phyloP scores from a whole-genome alignment of 306 rosid genomes.

The Trichosanthes cucumerina region DNA sequence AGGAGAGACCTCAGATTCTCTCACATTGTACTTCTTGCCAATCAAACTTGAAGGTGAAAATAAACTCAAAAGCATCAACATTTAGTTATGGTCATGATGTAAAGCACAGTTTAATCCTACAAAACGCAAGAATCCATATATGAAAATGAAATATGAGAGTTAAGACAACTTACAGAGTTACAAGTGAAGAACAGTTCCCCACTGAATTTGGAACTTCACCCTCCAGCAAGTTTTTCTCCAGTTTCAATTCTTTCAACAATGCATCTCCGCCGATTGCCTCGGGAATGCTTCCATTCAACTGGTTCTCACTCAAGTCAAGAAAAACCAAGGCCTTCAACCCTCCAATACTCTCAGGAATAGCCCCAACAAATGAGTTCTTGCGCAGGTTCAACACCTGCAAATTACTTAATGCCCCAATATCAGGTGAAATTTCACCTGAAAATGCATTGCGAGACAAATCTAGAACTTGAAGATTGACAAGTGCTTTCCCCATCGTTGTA shows the following conservation, averaged over 20 bases:
- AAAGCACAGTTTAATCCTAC: neutral
- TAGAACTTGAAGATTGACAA: slow-evolving; percentile 54
- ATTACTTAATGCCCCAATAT: slow-evolving; percentile 44
- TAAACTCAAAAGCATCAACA: neutral
- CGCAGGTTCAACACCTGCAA: slow-evolving; percentile 62
- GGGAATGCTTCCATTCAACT: slow-evolving; percentile 70
- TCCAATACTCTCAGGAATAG: slow-evolving; percentile 51
- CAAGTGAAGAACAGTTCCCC: slow-evolving; percentile 58
- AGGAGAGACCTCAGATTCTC: neutral
- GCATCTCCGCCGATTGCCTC: slow-evolving; percentile 49
- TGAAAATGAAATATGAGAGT: neutral
- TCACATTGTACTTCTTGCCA: neutral
- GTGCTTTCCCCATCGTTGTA: slow-evolving; percentile 26
- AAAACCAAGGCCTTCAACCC: slow-evolving; percentile 41
- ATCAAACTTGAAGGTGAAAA: neutral
- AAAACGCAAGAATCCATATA: neutral
- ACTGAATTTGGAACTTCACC: slow-evolving; percentile 66
- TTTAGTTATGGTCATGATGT: neutral
- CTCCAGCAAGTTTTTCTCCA: slow-evolving; percentile 52
- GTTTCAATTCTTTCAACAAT: slow-evolving; percentile 54
- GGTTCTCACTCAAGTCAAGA: slow-evolving; percentile 73
- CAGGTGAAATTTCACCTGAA: slow-evolving; percentile 57
- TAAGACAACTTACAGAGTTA: slow-evolving; percentile 64
- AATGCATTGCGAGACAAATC: slow-evolving; percentile 72
- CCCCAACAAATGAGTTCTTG: slow-evolving; percentile 56